A percentile compares a stretch with the other conserved stretches of the same genome.
These are phyloP conservation scores for Sarocladium strictum DNA, from an alignment of 2,329 filamentous ascomycete genomes.

Conservation along the genomic window DNA sequence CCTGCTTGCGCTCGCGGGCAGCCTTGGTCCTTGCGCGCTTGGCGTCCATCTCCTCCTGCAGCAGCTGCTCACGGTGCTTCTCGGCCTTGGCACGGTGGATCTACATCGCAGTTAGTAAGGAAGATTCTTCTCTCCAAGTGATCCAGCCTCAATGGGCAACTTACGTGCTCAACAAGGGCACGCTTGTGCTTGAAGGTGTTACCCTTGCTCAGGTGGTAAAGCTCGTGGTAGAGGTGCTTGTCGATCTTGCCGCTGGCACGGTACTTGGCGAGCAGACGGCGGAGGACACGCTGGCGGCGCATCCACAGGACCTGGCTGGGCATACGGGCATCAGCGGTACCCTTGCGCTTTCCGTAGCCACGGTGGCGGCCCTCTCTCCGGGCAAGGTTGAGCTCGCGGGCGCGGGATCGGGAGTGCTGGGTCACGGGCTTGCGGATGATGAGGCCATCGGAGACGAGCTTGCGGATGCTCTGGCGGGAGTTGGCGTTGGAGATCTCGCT, in stretches of 20 bases:
- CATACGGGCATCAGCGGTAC: constrained; percentile 99
- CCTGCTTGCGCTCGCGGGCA: constrained; percentile 94
- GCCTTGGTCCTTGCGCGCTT: constrained; percentile 99
- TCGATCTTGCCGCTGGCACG: constrained; percentile 99
- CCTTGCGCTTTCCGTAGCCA: constrained; percentile 99
- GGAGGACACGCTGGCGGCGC: constrained; percentile 98
- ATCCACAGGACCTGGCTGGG: constrained; percentile 98
- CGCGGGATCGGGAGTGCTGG: constrained; percentile 97
- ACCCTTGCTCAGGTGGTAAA: constrained; percentile 99
- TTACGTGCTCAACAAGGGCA: constrained; percentile 98
- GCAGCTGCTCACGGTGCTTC: constrained; percentile 89
- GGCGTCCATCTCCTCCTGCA: constrained; percentile 99
- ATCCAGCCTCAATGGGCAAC: constrained; percentile 44
- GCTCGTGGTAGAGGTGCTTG: constrained; percentile 99
- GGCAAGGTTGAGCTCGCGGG: constrained; percentile 89
- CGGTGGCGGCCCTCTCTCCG: constrained; percentile 95
- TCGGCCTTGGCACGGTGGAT: constrained; percentile 99
- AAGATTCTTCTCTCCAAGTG: not conserved
- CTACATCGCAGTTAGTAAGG: constrained; percentile 41
- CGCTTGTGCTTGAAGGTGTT: constrained; percentile 99
- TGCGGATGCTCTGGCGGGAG: constrained; percentile 99
- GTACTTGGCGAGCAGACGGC: constrained; percentile 99
- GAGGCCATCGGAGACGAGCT: constrained; percentile 98
- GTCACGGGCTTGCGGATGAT: constrained; percentile 99
- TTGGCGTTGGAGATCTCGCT: constrained; percentile 99